These are phyloP conservation scores for Paraphaeosphaeria sporulosa DNA, from an alignment of 2,329 filamentous ascomycete genomes.

Conservation along the genomic window DNA sequence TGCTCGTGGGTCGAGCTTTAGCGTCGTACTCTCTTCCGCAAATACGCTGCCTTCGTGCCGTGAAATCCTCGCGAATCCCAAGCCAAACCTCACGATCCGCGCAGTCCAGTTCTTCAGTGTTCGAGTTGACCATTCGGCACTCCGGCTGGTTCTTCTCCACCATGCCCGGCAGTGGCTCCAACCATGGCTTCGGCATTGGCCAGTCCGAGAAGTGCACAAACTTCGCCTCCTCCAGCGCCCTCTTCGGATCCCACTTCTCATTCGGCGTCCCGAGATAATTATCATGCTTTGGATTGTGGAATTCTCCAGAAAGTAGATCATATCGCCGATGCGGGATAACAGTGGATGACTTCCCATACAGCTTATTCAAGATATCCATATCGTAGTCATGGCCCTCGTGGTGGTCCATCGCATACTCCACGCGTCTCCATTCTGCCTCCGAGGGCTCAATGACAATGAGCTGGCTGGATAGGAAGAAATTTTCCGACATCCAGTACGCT, in stretches of 20 bases:
- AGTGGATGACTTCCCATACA: conserved; percentile 60
- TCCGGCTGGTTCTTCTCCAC: conserved; percentile 9
- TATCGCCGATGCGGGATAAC: conserved; percentile 62
- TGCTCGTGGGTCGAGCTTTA: not conserved
- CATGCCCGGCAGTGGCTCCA: conserved; percentile 8
- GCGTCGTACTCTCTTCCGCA: not conserved
- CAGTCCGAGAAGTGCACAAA: conserved; percentile 68
- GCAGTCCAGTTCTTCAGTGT: not conserved
- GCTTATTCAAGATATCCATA: conserved; percentile 69
- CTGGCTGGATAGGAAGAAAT: conserved; percentile 59
- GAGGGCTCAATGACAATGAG: conserved; percentile 67
- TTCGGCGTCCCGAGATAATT: conserved; percentile 53
- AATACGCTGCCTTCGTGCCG: not conserved
- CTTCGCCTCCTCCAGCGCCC: conserved; percentile 64
- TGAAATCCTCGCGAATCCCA: conserved; percentile 11
- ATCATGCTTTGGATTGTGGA: conserved; percentile 59
- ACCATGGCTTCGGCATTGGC: conserved; percentile 17
- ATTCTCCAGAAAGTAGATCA: conserved; percentile 66
- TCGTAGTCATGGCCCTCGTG: conserved; percentile 54
- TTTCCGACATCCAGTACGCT: conserved; percentile 69
- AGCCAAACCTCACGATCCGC: conserved; percentile 12
- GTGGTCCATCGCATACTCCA: conserved; percentile 27
- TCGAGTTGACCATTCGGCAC: not conserved
- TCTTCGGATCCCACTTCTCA: conserved; percentile 64
- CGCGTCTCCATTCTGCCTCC: conserved; percentile 53